Percentiles rank a stretch among this genome's conserved stretches.
Conservation (phyloP, 305 asterid genomes). For the Withania somnifera region DNA sequence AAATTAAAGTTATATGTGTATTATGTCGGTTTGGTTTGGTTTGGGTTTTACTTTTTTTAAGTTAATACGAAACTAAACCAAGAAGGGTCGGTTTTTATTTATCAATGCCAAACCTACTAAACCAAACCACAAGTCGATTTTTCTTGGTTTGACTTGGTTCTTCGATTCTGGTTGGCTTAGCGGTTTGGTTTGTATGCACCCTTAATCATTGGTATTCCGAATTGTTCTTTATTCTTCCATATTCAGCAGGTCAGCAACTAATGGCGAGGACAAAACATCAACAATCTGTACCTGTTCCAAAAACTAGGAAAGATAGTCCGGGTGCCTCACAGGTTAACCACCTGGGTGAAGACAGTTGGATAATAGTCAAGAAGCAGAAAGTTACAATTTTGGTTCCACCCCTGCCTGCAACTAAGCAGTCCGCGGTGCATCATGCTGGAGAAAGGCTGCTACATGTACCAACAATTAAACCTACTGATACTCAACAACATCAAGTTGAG, state of each 20-base stretch:
- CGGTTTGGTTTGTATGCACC: too few species aligned
- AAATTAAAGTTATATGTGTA: too few species aligned
- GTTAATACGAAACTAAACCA: too few species aligned
- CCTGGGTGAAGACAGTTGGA: constrained; percentile 47
- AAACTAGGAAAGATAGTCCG: constrained; percentile 28
- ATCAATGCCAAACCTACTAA: too few species aligned
- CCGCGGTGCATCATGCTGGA: constrained; percentile 16
- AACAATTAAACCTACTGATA: constrained; percentile 14
- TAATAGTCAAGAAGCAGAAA: constrained; percentile 70
- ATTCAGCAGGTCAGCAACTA: constrained; percentile 19
- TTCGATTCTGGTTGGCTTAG: too few species aligned
- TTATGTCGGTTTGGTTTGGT: too few species aligned
- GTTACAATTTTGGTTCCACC: constrained; percentile 75
- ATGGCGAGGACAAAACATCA: constrained; percentile 62
- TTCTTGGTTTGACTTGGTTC: too few species aligned
- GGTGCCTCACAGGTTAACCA: constrained; percentile 17
- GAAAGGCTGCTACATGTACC: constrained; percentile 18
- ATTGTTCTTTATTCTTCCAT: not conserved
- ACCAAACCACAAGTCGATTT: too few species aligned
- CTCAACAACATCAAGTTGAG: constrained; percentile 12
- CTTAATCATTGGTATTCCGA: too few species aligned
- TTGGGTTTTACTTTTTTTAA: too few species aligned
- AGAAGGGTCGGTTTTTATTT: too few species aligned
- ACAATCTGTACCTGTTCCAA: constrained; percentile 14
- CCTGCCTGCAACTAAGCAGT: constrained; percentile 30